Conservation (phyloP, 495 filamentous ascomycete genomes). For the Penicillium cataractarum region DNA sequence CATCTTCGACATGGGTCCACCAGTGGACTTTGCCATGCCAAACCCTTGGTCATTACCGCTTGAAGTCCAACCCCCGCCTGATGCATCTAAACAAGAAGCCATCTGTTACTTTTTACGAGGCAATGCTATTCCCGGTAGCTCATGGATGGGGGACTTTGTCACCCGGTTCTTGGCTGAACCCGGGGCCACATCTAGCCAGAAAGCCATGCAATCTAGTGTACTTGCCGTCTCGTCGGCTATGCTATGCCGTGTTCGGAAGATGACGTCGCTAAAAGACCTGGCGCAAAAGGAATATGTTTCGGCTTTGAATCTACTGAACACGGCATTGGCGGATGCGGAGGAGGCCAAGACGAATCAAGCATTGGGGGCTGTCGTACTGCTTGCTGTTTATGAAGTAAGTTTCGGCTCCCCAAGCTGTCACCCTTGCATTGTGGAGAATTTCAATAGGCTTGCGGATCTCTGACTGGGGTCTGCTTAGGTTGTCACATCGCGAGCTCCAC, state of each 20-base stretch:
- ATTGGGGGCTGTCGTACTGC: slow-evolving; percentile 62
- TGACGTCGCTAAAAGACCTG: slow-evolving; percentile 35
- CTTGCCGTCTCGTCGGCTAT: slow-evolving; percentile 55
- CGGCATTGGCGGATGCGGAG: slow-evolving; percentile 54
- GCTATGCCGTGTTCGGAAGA: slow-evolving; percentile 46
- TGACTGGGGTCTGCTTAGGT: slow-evolving; percentile 36
- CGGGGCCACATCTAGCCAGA: slow-evolving; percentile 26
- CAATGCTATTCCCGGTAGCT: slow-evolving; percentile 41
- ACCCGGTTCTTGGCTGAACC: slow-evolving; percentile 28
- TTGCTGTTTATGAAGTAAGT: slow-evolving; percentile 55
- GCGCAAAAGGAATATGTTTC: slow-evolving; percentile 53
- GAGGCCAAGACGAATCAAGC: slow-evolving; percentile 64
- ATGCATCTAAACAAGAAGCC: slow-evolving; percentile 40
- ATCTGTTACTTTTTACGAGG: slow-evolving; percentile 49
- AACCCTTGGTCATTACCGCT: slow-evolving; percentile 19
- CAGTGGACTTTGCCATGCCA: slow-evolving; percentile 8
- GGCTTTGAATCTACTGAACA: slow-evolving; percentile 53
- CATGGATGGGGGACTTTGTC: slow-evolving; percentile 35
- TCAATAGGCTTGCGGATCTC: slow-evolving; percentile 4
- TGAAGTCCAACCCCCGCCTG: slow-evolving; percentile 28
- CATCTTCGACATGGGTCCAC: slow-evolving; percentile 27
- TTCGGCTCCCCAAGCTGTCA: not conserved
- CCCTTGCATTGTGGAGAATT: not conserved
- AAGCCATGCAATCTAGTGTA: slow-evolving; percentile 49
- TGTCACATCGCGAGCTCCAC: slow-evolving; percentile 49